Evolutionary conservation across 805 yeast genomes (phyloP).

Genomic region (Lipomyces orientalis): DNA sequence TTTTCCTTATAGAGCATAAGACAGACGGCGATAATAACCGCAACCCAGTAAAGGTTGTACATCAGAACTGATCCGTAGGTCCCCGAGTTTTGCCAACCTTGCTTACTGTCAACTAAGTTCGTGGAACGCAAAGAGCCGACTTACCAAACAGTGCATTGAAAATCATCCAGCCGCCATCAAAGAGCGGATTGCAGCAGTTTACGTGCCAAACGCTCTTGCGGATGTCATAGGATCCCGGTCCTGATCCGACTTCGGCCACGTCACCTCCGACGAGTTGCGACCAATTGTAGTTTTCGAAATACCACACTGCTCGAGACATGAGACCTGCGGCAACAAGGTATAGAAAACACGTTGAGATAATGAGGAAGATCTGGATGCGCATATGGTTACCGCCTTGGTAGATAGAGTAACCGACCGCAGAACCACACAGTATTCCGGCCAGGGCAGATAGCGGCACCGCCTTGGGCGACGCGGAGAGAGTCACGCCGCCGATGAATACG

Average conservation of each 20-base stretch:
- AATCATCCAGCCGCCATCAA: conserved; percentile 94
- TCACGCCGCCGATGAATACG: conserved; percentile 95
- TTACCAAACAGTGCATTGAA: conserved; percentile 86
- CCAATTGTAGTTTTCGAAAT: conserved; percentile 73
- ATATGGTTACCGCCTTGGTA: conserved; percentile 82
- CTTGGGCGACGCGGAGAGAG: conserved; percentile 65
- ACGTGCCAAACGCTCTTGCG: conserved; percentile 88
- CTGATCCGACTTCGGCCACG: conserved; percentile 89
- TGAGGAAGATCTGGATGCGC: conserved; percentile 86
- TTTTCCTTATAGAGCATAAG: conserved; percentile 84
- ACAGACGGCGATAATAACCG: conserved; percentile 58
- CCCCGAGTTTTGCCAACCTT: conserved; percentile 89
- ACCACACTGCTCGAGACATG: conserved; percentile 93
- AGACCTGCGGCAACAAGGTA: conserved; percentile 91
- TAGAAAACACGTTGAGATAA: conserved; percentile 84
- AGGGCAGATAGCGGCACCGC: conserved; percentile 93
- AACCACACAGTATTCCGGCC: conserved; percentile 82
- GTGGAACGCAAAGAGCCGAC: background rate
- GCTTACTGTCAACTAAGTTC: background rate
- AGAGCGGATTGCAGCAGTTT: conserved; percentile 94
- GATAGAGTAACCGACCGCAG: conserved; percentile 67
- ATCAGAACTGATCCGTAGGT: conserved; percentile 89
- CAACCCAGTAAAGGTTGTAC: conserved; percentile 88
- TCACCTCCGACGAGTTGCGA: conserved; percentile 84
- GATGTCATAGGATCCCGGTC: conserved; percentile 94